These are phyloP conservation scores for Cercospora brassicicola DNA, from an alignment of 2,329 filamentous ascomycete species.

Conservation along the genomic window DNA sequence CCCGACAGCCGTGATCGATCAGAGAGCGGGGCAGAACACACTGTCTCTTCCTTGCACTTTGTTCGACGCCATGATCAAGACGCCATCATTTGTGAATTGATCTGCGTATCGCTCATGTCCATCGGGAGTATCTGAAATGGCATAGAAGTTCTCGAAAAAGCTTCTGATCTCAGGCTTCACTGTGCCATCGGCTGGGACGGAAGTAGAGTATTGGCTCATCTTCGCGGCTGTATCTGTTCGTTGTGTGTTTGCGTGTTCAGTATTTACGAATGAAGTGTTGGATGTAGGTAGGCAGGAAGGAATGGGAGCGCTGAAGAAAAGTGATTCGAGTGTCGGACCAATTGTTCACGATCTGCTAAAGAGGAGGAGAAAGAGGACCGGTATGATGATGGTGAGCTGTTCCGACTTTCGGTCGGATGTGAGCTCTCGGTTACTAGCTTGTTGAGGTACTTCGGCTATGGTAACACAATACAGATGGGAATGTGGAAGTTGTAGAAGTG, in stretches of 20 bases:
- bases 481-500: neutral
- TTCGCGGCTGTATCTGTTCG: neutral
- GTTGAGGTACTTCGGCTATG: neutral
- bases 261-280: neutral
- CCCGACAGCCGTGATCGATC: neutral
- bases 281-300: neutral
- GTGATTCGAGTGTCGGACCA: neutral
- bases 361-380: neutral
- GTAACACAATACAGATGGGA: neutral
- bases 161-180: slow-evolving; percentile 45
- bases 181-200: slow-evolving; percentile 29
- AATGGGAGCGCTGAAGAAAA: neutral
- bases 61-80: slow-evolving; percentile 55
- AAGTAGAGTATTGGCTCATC: slow-evolving; percentile 38
- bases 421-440: neutral
- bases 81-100: slow-evolving; percentile 52
- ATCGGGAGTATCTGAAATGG: slow-evolving; percentile 49
- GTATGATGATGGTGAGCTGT: neutral
- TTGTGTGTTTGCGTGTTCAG: neutral
- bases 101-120: slow-evolving; percentile 53
- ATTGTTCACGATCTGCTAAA: neutral
- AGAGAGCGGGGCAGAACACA: slow-evolving; percentile 29
- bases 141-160: slow-evolving; percentile 52
- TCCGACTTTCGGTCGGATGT: slow-evolving; percentile 3
- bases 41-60: slow-evolving; percentile 48